Conservation (phyloP, 805 yeast genomes). For the Wickerhamomyces chaumierensis region DNA sequence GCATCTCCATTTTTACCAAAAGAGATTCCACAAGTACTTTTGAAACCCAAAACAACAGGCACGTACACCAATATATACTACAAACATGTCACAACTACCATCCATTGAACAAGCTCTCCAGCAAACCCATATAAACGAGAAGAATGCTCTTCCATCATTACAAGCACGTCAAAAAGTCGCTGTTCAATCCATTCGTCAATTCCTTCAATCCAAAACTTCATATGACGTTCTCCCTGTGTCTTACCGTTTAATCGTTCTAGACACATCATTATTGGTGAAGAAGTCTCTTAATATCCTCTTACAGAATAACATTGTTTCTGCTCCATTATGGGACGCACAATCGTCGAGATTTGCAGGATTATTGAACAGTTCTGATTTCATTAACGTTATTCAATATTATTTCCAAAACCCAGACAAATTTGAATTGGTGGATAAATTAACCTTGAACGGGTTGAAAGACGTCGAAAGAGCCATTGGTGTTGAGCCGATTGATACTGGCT, state of each 20-base stretch:
- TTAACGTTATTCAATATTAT: constrained; percentile 90
- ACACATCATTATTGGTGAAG: constrained; percentile 81
- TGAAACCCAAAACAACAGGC: too few species aligned
- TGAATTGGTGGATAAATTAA: constrained; percentile 76
- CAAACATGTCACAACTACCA: constrained; percentile 9
- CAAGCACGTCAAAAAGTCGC: constrained; percentile 46
- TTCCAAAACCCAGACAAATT: constrained; percentile 81
- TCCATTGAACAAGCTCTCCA: constrained; percentile 16
- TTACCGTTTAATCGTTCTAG: constrained; percentile 84
- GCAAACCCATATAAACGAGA: constrained; percentile 13
- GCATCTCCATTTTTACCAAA: too few species aligned
- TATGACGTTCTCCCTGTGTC: constrained; percentile 96
- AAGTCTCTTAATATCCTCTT: constrained; percentile 81
- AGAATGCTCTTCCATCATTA: constrained; percentile 4
- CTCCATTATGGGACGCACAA: constrained; percentile 92
- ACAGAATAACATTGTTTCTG: constrained; percentile 91
- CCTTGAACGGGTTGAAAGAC: constrained; percentile 74
- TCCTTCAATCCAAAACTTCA: constrained; percentile 82
- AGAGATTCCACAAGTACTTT: too few species aligned
- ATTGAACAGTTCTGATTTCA: constrained; percentile 83
- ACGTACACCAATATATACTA: neutral
- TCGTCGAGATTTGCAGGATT: constrained; percentile 89
- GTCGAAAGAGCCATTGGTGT: constrained; percentile 84
- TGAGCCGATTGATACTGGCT: constrained; percentile 72
- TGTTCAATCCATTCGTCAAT: constrained; percentile 69